Conservation (phyloP, 1,284 basidiomycete genomes). For the Afroboletus lepidellus region DNA sequence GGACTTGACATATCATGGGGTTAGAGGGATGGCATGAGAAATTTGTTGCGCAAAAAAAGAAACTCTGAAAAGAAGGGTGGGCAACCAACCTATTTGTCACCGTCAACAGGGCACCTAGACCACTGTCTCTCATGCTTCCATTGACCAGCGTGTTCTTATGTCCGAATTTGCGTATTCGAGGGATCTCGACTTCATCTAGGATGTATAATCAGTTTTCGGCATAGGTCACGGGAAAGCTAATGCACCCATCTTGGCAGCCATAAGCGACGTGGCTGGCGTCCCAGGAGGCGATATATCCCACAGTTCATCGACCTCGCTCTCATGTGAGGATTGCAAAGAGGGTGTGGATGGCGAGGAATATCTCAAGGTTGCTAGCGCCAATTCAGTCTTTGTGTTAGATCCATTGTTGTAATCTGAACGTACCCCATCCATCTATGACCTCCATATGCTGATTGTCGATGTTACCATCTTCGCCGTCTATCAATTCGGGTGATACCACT, state of each 20-base stretch:
- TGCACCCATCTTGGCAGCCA: constrained; percentile 45
- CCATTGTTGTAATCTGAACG: constrained; percentile 18
- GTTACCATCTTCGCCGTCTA: constrained; percentile 42
- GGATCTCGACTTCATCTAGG: constrained; percentile 33
- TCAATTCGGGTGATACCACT: constrained; percentile 19
- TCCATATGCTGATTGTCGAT: constrained; percentile 47
- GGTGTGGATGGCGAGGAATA: constrained; percentile 36
- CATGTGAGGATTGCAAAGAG: constrained; percentile 34
- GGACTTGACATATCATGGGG: constrained; percentile 31
- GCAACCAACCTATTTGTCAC: constrained; percentile 25
- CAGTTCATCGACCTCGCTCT: constrained; percentile 44
- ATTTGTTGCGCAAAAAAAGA: constrained; percentile 14
- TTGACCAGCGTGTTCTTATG: constrained; percentile 17
- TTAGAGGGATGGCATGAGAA: constrained; percentile 24
- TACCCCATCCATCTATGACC: constrained; percentile 60
- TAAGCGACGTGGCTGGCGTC: constrained; percentile 33
- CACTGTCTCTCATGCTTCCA: neutral
- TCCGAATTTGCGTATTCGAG: constrained; percentile 29
- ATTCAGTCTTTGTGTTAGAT: constrained; percentile 6
- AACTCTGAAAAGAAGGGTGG: constrained; percentile 7
- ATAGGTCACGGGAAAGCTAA: neutral
- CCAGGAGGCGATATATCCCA: constrained; percentile 42
- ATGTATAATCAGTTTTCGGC: constrained; percentile 5
- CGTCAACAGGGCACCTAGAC: constrained; percentile 15
- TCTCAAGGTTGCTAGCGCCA: constrained; percentile 19